Conservation (phyloP, 768 basidiomycete species). For the Amanita exitialis region DNA sequence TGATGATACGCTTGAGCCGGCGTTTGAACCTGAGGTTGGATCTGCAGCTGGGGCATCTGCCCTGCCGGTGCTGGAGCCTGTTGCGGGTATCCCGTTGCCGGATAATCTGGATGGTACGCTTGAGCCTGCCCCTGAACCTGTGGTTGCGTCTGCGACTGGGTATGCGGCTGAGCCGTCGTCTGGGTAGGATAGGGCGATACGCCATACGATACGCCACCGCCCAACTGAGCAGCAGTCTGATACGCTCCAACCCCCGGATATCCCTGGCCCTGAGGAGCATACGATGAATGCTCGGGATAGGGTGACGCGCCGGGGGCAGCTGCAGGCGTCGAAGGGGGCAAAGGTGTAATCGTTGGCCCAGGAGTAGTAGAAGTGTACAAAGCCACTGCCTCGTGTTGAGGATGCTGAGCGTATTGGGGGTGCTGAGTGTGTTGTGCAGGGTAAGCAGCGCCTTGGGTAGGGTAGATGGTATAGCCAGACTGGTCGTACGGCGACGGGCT, state of each 20-base stretch:
- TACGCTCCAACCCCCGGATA: not conserved
- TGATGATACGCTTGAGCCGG: slow-evolving; percentile 6
- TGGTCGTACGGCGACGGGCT: slow-evolving; percentile 36
- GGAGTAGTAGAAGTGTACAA: slow-evolving; percentile 4
- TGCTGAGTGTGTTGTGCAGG: slow-evolving; percentile 7
- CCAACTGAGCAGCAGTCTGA: slow-evolving; percentile 3
- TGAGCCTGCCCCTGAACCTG: slow-evolving; percentile 8
- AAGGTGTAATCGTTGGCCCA: not conserved
- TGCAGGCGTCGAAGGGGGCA: slow-evolving; percentile 12
- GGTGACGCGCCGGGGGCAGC: not conserved
- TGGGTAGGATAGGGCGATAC: slow-evolving; percentile 13
- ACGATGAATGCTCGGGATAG: not conserved
- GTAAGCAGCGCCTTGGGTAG: slow-evolving; percentile 15
- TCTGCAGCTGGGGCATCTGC: slow-evolving; percentile 4
- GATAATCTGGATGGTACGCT: slow-evolving; percentile 10
- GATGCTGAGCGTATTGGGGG: not conserved
- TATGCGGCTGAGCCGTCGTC: slow-evolving; percentile 11
- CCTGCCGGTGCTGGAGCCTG: slow-evolving; percentile 11
- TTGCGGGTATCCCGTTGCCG: slow-evolving; percentile 14
- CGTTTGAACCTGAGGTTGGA: slow-evolving; percentile 11
- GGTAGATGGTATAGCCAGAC: slow-evolving; percentile 27
- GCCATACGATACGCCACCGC: not conserved
- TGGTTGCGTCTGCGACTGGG: slow-evolving; percentile 15
- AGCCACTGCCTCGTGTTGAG: not conserved
- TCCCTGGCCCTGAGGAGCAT: not conserved